Evolutionary conservation across 2,329 filamentous ascomycete genomes (phyloP).

Genomic region (Colletotrichum sp.): DNA sequence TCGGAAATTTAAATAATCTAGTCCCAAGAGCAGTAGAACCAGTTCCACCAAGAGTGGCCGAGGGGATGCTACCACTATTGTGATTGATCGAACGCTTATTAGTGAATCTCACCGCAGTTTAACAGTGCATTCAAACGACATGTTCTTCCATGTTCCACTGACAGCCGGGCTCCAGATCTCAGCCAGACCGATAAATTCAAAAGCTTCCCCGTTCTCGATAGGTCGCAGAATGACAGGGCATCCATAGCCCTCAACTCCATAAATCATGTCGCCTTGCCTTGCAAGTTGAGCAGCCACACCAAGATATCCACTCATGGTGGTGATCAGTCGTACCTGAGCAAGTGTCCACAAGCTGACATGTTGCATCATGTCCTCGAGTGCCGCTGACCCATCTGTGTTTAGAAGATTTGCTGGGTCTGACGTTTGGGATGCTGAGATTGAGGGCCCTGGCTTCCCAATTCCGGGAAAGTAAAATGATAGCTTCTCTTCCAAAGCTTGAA

Average conservation of each 20-base stretch:
- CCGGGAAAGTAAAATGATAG: not conserved
- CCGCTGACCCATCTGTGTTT: rapidly evolving
- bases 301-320: not conserved
- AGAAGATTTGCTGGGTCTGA: not conserved
- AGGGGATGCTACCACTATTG: too few relatives aligned
- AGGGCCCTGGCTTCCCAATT: not conserved
- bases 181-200: not conserved
- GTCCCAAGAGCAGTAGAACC: too few relatives aligned
- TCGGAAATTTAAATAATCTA: too few relatives aligned
- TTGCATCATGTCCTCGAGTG: not conserved
- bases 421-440: rapidly evolving
- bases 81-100: too few relatives aligned
- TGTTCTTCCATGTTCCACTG: not conserved
- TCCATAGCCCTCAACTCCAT: not conserved
- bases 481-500: not conserved
- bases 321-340: not conserved
- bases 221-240: not conserved
- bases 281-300: not conserved
- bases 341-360: not conserved
- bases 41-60: too few relatives aligned
- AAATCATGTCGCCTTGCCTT: rapidly evolving
- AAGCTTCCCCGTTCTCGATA: rapidly evolving
- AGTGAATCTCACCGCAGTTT: not conserved
- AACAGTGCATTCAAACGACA: rapidly evolving
- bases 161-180: not conserved